Conservation (phyloP, 2,329 filamentous ascomycete genomes). For the Phaeoacremonium minimum region DNA sequence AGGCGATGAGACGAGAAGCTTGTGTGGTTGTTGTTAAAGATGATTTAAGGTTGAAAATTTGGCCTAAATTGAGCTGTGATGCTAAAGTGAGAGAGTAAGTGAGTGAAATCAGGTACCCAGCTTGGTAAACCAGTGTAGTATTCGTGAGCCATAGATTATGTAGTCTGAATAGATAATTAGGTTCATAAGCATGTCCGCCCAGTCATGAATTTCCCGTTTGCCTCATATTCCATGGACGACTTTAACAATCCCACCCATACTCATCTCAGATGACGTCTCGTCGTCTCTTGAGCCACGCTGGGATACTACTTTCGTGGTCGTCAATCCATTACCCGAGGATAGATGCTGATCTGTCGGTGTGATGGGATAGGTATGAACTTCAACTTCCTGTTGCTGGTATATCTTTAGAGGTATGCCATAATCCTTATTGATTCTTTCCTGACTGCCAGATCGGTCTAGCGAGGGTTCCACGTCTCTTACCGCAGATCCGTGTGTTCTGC, state of each 20-base stretch:
- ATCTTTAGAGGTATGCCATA: constrained; percentile 16
- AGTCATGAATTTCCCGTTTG: background rate
- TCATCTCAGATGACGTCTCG: background rate
- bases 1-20: no score
- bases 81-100: no score
- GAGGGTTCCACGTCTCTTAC: constrained; percentile 14
- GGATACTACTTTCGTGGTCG: background rate
- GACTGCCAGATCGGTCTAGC: constrained; percentile 25
- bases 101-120: no score
- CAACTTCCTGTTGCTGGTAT: constrained; percentile 13
- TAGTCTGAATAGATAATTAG: no score
- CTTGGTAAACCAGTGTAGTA: no score
- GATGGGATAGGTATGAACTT: background rate
- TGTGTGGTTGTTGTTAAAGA: no score
- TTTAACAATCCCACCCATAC: background rate
- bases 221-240: background rate
- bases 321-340: background rate
- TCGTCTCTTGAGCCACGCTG: background rate
- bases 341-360: background rate
- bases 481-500: constrained; percentile 12
- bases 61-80: no score
- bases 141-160: no score
- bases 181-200: no score
- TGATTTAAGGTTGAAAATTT: no score
- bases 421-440: constrained; percentile 28